A percentile compares a stretch with the other conserved stretches of the same genome.
These are phyloP conservation scores for Pichia inconspicua DNA, from an alignment of 1,139 yeast genomes.

Conservation along the genomic window DNA sequence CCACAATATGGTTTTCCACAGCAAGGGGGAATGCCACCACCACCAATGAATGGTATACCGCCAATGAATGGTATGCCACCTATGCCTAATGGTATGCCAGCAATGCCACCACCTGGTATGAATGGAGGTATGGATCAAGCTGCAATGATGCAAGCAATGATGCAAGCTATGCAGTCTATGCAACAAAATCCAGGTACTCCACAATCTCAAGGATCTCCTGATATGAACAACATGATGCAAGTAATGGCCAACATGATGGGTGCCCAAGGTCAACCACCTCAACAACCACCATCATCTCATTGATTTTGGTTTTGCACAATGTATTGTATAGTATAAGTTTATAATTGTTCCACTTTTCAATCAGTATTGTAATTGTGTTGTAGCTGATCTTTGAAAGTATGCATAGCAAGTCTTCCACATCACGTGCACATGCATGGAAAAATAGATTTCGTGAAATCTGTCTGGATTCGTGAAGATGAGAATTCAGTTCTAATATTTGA, in stretches of 20 bases:
- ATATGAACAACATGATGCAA: constrained; percentile 28
- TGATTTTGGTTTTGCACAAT: not conserved
- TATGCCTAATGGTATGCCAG: not conserved
- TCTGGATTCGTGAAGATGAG: too few species aligned
- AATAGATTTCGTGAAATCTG: not conserved
- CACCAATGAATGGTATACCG: constrained; percentile 1
- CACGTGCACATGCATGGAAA: too few species aligned
- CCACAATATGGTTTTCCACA: not conserved
- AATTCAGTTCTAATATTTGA: too few species aligned
- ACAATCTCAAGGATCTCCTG: constrained; percentile 16
- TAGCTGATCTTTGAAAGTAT: not conserved
- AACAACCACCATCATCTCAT: constrained; percentile 11
- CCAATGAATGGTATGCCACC: constrained; percentile 1
- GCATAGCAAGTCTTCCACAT: too few species aligned
- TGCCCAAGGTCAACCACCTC: constrained; percentile 16
- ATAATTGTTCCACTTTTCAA: not conserved
- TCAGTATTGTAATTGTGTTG: not conserved
- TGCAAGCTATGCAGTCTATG: constrained; percentile 26
- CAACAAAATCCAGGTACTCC: constrained; percentile 17
- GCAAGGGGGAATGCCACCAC: not conserved
- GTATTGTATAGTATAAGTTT: not conserved
- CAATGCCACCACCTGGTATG: not conserved
- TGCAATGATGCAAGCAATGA: constrained; percentile 27
- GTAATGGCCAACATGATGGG: constrained; percentile 29
- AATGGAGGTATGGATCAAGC: constrained; percentile 17